These are phyloP conservation scores for Hypoxylon crocopeplum DNA, from an alignment of 495 filamentous ascomycete genomes.

Conservation along the genomic window DNA sequence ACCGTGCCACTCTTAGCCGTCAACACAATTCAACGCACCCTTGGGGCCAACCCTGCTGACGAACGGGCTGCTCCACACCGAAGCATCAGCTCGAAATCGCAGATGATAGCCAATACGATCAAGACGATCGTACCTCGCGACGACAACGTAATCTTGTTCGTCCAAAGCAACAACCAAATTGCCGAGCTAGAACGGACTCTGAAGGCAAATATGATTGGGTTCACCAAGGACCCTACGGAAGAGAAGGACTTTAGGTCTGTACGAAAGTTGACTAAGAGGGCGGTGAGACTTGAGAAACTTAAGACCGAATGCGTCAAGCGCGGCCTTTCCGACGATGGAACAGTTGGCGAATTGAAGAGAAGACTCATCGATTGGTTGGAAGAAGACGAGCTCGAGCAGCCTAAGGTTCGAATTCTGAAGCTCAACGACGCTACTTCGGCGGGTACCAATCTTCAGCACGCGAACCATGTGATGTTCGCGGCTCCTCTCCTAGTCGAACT, in stretches of 20 bases:
- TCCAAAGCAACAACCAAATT: conserved; percentile 36
- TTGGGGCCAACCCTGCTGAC: not conserved
- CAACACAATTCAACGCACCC: conserved; percentile 4
- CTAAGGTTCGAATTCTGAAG: conserved; percentile 69
- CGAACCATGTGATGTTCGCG: conserved; percentile 81
- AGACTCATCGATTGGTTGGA: not conserved
- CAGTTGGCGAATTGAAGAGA: not conserved
- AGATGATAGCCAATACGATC: conserved; percentile 34
- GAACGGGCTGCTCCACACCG: not conserved
- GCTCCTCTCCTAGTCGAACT: conserved; percentile 61
- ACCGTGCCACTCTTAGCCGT: conserved; percentile 17
- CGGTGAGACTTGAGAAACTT: not conserved
- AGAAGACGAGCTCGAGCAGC: not conserved
- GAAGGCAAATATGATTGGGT: conserved; percentile 10
- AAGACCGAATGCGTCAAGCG: not conserved
- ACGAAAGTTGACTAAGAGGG: no score
- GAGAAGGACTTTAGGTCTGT: not conserved
- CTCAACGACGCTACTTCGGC: conserved; percentile 69
- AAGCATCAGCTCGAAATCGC: conserved; percentile 28
- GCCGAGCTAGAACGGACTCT: conserved; percentile 35
- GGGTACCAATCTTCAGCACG: conserved; percentile 74
- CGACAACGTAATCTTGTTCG: conserved; percentile 45
- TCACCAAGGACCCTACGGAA: conserved; percentile 15
- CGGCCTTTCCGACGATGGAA: not conserved
- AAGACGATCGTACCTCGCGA: conserved; percentile 24